Conservation (phyloP, 305 asterid genomes). For the Fraxinus albicans region DNA sequence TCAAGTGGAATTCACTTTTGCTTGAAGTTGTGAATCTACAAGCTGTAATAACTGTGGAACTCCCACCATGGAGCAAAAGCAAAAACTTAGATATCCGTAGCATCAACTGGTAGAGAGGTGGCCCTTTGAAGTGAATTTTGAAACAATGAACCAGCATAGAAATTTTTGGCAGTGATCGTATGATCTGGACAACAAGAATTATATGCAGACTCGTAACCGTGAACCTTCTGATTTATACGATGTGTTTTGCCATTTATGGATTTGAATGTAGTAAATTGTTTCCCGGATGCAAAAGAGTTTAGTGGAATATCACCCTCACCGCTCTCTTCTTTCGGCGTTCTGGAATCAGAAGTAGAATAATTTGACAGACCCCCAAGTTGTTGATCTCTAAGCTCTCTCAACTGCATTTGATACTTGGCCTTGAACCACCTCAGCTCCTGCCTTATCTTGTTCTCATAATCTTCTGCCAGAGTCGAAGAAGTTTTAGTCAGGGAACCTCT, state of each 20-base stretch:
- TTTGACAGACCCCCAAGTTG: constrained; percentile 30
- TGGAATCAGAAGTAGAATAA: constrained; percentile 14
- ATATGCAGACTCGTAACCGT: constrained; percentile 38
- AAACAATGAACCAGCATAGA: constrained; percentile 43
- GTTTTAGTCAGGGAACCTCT: constrained; percentile 23
- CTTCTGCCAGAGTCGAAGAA: constrained; percentile 31
- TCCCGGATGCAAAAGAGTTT: constrained; percentile 23
- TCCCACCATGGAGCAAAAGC: constrained; percentile 6
- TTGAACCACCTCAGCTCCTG: constrained; percentile 70
- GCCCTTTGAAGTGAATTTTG: constrained; percentile 62
- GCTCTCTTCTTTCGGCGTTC: constrained; percentile 1
- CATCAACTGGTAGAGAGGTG: constrained; percentile 69
- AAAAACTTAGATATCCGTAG: constrained; percentile 46
- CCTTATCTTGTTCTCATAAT: constrained; percentile 44
- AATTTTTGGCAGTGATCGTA: constrained; percentile 52
- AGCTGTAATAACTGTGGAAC: constrained; percentile 20
- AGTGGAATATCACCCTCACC: constrained; percentile 27
- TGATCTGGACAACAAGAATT: constrained; percentile 51
- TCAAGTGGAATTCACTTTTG: constrained; percentile 26
- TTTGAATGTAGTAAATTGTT: constrained; percentile 20
- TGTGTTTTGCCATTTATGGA: constrained; percentile 23
- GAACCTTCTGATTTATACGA: constrained; percentile 22
- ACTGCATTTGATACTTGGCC: constrained; percentile 61
- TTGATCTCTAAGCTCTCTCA: constrained; percentile 54
- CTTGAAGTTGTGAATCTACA: constrained; percentile 35